Percentiles rank a stretch among this genome's conserved stretches.
phyloP scores from a whole-genome alignment of 305 asterid species.

The Ilex paraguariensis region DNA sequence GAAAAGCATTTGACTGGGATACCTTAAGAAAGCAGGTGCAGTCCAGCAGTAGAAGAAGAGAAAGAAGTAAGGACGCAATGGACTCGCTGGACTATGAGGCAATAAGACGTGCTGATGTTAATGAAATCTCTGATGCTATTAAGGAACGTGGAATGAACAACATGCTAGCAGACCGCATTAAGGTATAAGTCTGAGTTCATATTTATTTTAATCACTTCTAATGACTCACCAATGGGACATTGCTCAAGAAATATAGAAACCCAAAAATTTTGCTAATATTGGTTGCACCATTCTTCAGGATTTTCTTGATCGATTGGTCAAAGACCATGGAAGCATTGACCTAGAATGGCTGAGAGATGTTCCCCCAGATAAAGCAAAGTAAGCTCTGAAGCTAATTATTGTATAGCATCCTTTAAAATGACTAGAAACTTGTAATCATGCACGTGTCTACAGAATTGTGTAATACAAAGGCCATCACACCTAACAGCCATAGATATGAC shows the following conservation, averaged over 20 bases:
- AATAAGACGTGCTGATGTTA: constrained; percentile 59
- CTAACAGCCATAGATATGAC: neutral
- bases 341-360: constrained; percentile 91
- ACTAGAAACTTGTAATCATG: neutral
- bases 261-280: constrained; percentile 11
- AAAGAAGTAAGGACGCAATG: constrained; percentile 49
- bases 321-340: constrained; percentile 76
- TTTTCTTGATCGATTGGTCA: constrained; percentile 70
- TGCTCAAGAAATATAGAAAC: constrained; percentile 1
- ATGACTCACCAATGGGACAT: neutral
- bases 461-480: constrained; percentile 3
- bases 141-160: constrained; percentile 97
- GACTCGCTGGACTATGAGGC: constrained; percentile 87
- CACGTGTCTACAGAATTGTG: constrained; percentile 1
- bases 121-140: constrained; percentile 63
- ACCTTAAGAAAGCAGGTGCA: constrained; percentile 35
- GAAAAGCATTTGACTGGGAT: constrained; percentile 39
- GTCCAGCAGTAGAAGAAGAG: constrained; percentile 27
- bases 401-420: no score
- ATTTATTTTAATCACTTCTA: neutral
- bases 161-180: constrained; percentile 88
- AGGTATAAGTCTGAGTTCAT: constrained; percentile 36
- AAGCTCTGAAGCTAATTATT: constrained; percentile 16
- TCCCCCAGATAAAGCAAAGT: constrained; percentile 70
- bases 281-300: constrained; percentile 48